These are phyloP conservation scores for Epichloe typhina DNA, from an alignment of 2,329 filamentous ascomycete species.

Conservation along the genomic window DNA sequence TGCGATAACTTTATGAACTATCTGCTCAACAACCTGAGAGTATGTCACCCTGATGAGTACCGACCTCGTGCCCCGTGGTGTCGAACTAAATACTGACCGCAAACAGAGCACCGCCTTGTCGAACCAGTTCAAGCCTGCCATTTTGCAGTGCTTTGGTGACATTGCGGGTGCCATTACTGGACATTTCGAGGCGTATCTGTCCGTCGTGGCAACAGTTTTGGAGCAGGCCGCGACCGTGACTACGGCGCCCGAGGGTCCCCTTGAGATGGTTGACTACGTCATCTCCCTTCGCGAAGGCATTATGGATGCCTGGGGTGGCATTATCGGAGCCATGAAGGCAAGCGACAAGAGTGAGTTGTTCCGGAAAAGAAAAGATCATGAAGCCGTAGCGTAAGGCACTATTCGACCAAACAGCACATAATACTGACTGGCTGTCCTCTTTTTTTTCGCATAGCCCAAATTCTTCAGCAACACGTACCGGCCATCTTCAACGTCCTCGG, in stretches of 20 bases:
- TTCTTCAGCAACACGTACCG: slow-evolving; percentile 65
- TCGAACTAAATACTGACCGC: neutral
- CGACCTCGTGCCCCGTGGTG: neutral
- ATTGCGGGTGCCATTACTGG: slow-evolving; percentile 89
- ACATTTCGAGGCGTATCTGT: slow-evolving; percentile 84
- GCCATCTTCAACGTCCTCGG: slow-evolving; percentile 81
- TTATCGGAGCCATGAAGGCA: slow-evolving; percentile 84
- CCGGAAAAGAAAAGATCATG: no score
- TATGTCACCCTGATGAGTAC: slow-evolving; percentile 27
- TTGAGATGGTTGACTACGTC: slow-evolving; percentile 95
- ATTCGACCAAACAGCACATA: neutral
- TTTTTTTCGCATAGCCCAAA: slow-evolving; percentile 37
- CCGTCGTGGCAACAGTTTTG: slow-evolving; percentile 83
- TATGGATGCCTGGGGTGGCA: slow-evolving; percentile 97
- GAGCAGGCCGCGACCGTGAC: slow-evolving; percentile 84
- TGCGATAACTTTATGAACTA: slow-evolving; percentile 99
- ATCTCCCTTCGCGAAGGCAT: slow-evolving; percentile 91
- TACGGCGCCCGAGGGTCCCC: slow-evolving; percentile 64
- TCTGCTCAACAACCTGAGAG: slow-evolving; percentile 78
- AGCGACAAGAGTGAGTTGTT: slow-evolving; percentile 57
- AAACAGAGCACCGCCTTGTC: slow-evolving; percentile 64
- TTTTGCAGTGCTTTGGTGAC: slow-evolving; percentile 94
- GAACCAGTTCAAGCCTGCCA: slow-evolving; percentile 96
- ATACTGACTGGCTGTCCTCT: neutral
- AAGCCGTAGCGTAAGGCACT: no score